Percentiles rank a stretch among this genome's conserved stretches.
These are phyloP conservation scores for Diplodia intermedia DNA, from an alignment of 2,329 filamentous ascomycete genomes.

Conservation along the genomic window DNA sequence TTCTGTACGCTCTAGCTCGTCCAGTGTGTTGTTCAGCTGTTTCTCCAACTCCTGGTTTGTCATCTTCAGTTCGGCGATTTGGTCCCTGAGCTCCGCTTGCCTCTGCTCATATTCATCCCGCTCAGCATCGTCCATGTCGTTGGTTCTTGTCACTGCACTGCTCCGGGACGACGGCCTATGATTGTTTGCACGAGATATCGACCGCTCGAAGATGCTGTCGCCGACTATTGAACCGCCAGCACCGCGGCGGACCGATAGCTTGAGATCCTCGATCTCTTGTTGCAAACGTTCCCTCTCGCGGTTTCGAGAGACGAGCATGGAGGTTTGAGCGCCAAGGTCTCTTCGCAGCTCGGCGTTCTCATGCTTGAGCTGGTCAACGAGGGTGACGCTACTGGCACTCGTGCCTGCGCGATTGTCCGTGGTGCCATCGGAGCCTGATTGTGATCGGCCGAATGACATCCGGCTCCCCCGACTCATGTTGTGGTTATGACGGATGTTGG, in stretches of 20 bases:
- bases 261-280: conserved; percentile 96
- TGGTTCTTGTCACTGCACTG: conserved; percentile 65
- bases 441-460: conserved; percentile 47
- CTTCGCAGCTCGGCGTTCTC: conserved; percentile 92
- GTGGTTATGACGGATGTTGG: conserved; percentile 45
- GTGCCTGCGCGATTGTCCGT: conserved; percentile 61
- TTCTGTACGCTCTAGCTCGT: conserved; percentile 75
- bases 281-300: conserved; percentile 94
- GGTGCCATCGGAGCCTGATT: conserved; percentile 49
- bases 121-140: conserved; percentile 73
- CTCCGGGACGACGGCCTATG: conserved; percentile 75
- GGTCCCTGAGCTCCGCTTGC: conserved; percentile 82
- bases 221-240: conserved; percentile 69
- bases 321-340: conserved; percentile 93
- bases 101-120: conserved; percentile 86
- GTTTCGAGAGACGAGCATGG: conserved; percentile 95
- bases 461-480: conserved; percentile 48
- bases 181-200: conserved; percentile 78
- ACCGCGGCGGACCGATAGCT: conserved; percentile 80
- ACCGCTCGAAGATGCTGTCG: conserved; percentile 93
- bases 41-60: conserved; percentile 88
- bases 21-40: conserved; percentile 80
- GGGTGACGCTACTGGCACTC: conserved; percentile 62
- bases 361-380: conserved; percentile 86
- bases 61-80: conserved; percentile 83